Evolutionary conservation across 768 basidiomycete genomes (phyloP).

Genomic region (Panaeolus papilionaceus): DNA sequence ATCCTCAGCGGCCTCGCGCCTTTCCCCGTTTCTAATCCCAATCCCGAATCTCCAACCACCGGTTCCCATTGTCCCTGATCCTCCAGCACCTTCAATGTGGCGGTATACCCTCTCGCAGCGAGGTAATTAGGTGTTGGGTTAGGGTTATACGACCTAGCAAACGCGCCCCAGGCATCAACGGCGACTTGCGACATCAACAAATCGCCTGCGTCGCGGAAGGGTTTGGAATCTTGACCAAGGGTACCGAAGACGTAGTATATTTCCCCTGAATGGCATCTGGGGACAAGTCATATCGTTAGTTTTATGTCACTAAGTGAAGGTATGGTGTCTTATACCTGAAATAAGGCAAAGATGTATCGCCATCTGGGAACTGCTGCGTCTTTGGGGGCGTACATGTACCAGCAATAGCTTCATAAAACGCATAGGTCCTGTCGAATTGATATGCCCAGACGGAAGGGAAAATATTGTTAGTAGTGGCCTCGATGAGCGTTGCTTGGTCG

Average conservation of each 20-base stretch:
- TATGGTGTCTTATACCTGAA: no score
- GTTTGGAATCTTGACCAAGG: slow-evolving; percentile 41
- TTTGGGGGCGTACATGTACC: no score
- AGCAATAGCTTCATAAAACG: no score
- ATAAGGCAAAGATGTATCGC: no score
- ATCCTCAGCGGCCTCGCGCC: slow-evolving; percentile 37
- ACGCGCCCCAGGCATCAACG: slow-evolving; percentile 52
- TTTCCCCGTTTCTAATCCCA: background rate
- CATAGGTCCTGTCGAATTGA: slow-evolving; percentile 55
- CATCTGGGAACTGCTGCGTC: no score
- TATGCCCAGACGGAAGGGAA: slow-evolving; percentile 51
- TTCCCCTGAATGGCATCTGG: slow-evolving; percentile 40
- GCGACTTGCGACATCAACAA: slow-evolving; percentile 49
- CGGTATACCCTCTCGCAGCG: slow-evolving; percentile 46
- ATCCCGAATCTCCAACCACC: slow-evolving; percentile 22
- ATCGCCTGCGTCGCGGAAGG: slow-evolving; percentile 53
- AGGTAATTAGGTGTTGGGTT: slow-evolving; percentile 50
- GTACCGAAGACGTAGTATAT: slow-evolving; percentile 37
- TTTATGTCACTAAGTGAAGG: no score
- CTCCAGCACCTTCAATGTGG: slow-evolving; percentile 36
- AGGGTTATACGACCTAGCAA: slow-evolving; percentile 52
- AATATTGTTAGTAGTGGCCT: no score
- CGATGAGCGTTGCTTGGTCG: slow-evolving; percentile 56
- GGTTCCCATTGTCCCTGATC: slow-evolving; percentile 39
- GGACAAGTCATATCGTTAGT: no score